phyloP scores from a whole-genome alignment of 2,329 filamentous ascomycete genomes.

The Cordyceps fumosorosea region DNA sequence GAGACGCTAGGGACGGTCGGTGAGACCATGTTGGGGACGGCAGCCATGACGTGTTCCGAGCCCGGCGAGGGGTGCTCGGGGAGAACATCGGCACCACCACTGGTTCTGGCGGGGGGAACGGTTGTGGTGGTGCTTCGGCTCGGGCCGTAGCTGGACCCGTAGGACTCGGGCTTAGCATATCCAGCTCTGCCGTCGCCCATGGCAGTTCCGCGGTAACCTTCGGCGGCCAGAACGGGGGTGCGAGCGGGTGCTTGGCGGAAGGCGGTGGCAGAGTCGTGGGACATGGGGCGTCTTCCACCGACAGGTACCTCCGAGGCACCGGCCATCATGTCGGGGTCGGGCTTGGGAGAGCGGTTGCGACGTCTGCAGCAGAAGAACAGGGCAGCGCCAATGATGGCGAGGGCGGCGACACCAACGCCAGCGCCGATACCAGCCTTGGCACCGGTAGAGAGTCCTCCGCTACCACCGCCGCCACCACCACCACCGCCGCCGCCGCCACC shows the following conservation, averaged over 20 bases:
- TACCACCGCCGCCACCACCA: slow-evolving; percentile 4
- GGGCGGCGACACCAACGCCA: slow-evolving; percentile 31
- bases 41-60: slow-evolving; percentile 16
- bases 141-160: slow-evolving; percentile 24
- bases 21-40: background rate
- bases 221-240: slow-evolving; percentile 20
- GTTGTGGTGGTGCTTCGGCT: slow-evolving; percentile 18
- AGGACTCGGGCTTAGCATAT: slow-evolving; percentile 32
- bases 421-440: slow-evolving; percentile 39
- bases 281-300: slow-evolving; percentile 28
- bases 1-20: slow-evolving; percentile 1
- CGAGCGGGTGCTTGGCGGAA: slow-evolving; percentile 23
- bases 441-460: slow-evolving; percentile 31
- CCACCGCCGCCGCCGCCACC: slow-evolving; percentile 13
- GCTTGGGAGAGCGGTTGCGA: slow-evolving; percentile 24
- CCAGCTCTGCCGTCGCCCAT: slow-evolving; percentile 33
- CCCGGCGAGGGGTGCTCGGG: slow-evolving; percentile 23
- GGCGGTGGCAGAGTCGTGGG: slow-evolving; percentile 21
- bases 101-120: slow-evolving; percentile 1
- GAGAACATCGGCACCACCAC: slow-evolving; percentile 17
- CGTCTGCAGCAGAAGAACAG: slow-evolving; percentile 26
- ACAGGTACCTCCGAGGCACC: slow-evolving; percentile 38
- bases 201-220: slow-evolving; percentile 35
- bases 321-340: slow-evolving; percentile 33
- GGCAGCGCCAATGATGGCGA: slow-evolving; percentile 25